Base-by-base conservation (phyloP, 2,329 filamentous ascomycete genomes). In the Coniochaeta sp. region DNA sequence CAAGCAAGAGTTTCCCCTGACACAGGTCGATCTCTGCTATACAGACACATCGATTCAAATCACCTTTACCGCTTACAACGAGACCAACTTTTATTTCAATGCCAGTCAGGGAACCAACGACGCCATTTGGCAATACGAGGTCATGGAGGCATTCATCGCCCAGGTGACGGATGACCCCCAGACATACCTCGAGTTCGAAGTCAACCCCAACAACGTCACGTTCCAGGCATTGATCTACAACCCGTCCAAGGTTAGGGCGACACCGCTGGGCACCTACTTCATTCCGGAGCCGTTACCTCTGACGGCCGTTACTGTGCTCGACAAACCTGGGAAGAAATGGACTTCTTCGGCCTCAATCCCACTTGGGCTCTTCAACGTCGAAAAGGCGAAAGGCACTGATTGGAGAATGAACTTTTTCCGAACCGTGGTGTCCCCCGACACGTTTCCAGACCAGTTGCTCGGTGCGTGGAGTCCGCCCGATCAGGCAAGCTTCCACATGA, bases 341-440 rank as follows among this genome's bases (percentile, higher is more conserved):
- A 56, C 62, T 1, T 76, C 74, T 46, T 54, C 63, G 3, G 67
- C 67, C 5, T 60, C 53, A 24, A 71, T 78, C 35, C 75, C 75
- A 0, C 62, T 77, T n/a, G 73, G 67, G 3, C 61, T 77, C 8
- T 78, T 77, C 65, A 77, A 76, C 51, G 71, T 77, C 24, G 71
- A 76, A 51, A 53, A 61, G 55, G 73, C 71, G 1, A 61, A 64
- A 54, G 71, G 71, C 20, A 76, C 73, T 1, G 50, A 65, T 54
- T 78, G 75, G 75, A 66, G 75, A 52, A 77, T 77, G 73, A 77
- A 78, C 59, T 78, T 78, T 56, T 74, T 78, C 61, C 67, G 75
- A 42, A 77, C 73, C 3, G 60, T 75, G 27, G 72, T 71, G 3
- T 65, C 67, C 24, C 67, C 68, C 0, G 60, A 65, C 1, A 74